phyloP scores from a whole-genome alignment of 768 basidiomycete genomes.

The Amanita fuliginea region DNA sequence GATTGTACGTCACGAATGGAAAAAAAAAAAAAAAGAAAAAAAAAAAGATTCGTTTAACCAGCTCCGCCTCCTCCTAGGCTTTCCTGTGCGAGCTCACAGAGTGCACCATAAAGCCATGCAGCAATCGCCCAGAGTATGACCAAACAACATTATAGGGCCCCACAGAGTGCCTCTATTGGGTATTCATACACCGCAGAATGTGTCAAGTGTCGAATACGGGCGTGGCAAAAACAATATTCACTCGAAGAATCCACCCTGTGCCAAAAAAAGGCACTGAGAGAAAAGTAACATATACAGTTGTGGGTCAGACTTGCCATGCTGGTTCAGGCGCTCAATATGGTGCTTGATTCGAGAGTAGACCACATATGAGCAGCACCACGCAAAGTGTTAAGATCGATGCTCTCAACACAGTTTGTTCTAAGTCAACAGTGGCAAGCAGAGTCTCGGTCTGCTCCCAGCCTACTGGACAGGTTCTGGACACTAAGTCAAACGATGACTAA shows the following conservation, averaged over 20 bases:
- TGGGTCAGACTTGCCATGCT: constrained; percentile 24
- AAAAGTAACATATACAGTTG: constrained; percentile 26
- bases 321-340: no score
- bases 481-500: no score
- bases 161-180: constrained; percentile 27
- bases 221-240: constrained; percentile 9
- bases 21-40: no score
- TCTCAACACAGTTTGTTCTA: no score
- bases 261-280: constrained; percentile 19
- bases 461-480: no score
- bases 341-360: constrained; percentile 27
- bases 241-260: constrained; percentile 30
- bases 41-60: no score
- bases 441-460: no score
- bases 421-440: no score
- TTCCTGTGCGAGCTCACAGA: constrained; percentile 39
- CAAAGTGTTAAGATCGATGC: no score
- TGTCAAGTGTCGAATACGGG: not conserved
- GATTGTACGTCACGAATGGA: no score
- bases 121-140: constrained; percentile 30
- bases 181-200: constrained; percentile 14
- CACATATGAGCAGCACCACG: constrained; percentile 31
- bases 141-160: constrained; percentile 32
- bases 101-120: constrained; percentile 27
- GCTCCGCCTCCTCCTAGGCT: no score